Conservation (phyloP, 1,284 basidiomycete genomes). For the Fomitiporia mediterranea region DNA sequence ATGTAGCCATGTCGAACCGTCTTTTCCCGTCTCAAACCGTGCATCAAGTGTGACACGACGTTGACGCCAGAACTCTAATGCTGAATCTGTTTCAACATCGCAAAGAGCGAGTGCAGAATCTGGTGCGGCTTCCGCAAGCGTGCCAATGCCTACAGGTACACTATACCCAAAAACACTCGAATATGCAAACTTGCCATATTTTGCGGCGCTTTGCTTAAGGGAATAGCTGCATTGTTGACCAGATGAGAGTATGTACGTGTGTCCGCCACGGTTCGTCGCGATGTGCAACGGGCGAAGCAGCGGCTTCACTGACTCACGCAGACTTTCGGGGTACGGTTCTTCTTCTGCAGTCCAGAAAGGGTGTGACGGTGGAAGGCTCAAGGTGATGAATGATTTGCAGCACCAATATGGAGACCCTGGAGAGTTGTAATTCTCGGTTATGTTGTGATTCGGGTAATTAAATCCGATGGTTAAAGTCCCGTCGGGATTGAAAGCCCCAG, state of each 20-base stretch:
- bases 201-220: slow-evolving; percentile 72
- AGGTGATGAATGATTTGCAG: slow-evolving; percentile 70
- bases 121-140: slow-evolving; percentile 65
- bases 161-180: slow-evolving; percentile 73
- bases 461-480: slow-evolving; percentile 74
- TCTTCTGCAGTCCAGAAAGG: slow-evolving; percentile 69
- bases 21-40: slow-evolving; percentile 42
- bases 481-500: slow-evolving; percentile 55
- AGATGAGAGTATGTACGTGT: slow-evolving; percentile 69
- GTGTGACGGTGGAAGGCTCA: slow-evolving; percentile 59
- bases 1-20: slow-evolving; percentile 46
- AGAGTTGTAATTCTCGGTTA: slow-evolving; percentile 78
- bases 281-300: slow-evolving; percentile 67
- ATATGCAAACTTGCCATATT: slow-evolving; percentile 76
- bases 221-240: slow-evolving; percentile 78
- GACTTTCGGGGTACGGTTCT: slow-evolving; percentile 50
- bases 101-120: slow-evolving; percentile 68
- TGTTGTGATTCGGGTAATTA: slow-evolving; percentile 68
- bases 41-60: slow-evolving; percentile 61
- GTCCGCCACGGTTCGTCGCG: slow-evolving; percentile 54
- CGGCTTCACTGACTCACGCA: slow-evolving; percentile 42
- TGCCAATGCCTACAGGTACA: slow-evolving; percentile 62
- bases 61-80: slow-evolving; percentile 67
- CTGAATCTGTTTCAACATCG: slow-evolving; percentile 41
- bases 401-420: slow-evolving; percentile 82